Conservation (phyloP, 1,139 yeast genomes). For the Yamadazyma sp. region DNA sequence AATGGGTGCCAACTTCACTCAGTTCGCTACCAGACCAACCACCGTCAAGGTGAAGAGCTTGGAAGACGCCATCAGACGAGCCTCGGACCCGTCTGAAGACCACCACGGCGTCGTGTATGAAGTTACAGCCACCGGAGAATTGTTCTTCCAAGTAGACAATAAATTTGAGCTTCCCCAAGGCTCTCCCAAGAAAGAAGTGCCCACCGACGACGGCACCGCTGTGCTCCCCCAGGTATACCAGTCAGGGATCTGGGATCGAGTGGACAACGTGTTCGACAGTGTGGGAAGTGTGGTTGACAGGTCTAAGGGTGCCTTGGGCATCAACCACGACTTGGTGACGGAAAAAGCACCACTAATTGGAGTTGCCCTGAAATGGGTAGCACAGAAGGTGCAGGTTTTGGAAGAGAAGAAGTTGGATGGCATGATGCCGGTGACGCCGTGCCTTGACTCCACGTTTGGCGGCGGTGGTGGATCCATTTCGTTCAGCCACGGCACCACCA, state of each 20-base stretch:
- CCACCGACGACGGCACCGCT: constrained; percentile 6
- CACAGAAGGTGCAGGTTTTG: constrained; percentile 9
- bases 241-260: constrained; percentile 1
- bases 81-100: not conserved
- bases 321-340: constrained; percentile 1
- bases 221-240: not conserved
- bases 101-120: constrained; percentile 5
- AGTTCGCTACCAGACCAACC: not conserved
- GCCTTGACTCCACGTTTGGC: constrained; percentile 15
- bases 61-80: constrained; percentile 7
- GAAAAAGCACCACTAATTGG: not conserved
- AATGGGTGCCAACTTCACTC: too few species aligned
- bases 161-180: not conserved
- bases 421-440: constrained; percentile 14
- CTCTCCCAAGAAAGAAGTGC: constrained; percentile 1
- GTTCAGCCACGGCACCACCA: constrained; percentile 10
- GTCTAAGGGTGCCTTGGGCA: not conserved
- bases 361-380: constrained; percentile 7
- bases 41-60: constrained; percentile 5
- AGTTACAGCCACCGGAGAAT: constrained; percentile 11
- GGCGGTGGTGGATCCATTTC: constrained; percentile 17
- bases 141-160: constrained; percentile 8
- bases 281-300: constrained; percentile 3
- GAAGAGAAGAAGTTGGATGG: constrained; percentile 7
- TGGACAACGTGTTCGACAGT: constrained; percentile 4